Base-by-base conservation (phyloP, 495 filamentous ascomycete species). In the Rusavskia elegans region DNA sequence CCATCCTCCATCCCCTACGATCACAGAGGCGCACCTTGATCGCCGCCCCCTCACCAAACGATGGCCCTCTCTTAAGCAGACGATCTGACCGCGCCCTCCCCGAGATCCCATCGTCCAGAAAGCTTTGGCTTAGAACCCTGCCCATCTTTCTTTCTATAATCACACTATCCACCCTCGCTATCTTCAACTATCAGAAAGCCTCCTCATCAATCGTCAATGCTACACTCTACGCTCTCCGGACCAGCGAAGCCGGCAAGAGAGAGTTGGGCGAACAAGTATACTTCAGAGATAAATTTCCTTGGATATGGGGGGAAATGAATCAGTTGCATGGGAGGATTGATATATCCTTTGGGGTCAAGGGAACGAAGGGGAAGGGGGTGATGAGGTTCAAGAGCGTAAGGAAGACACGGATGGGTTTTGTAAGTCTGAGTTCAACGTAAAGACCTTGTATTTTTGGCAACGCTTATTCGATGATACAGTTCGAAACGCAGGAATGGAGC, bases 161-260 rank as follows among this genome's bases (percentile, higher is more conserved):
- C 49, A 76, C 76, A 32, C 71, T 71, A 19, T 81, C 79, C 48
- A 79, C 82, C 54, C 69, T 92, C 37, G 85, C 80, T 41, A 92
- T 95, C 64, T 97, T 98, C 82, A 98, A 98, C 72, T 97, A 98
- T 75, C 90, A 98, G 61, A 95, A 95, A 63, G 76, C 79, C 2
- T 86, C 84, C 2, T 84, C 79, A 17, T 83, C 83, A 50, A 80
- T 96, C 13, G 87, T 95, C 4, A 79, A 75, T 53, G 85, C 83
- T 42, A 90, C 86, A 6, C 75, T 98, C 2, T 98, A 96, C 71
- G 83, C 90, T 1, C 76, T 98, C 41, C 85, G 92, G 50, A 93
- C 84, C 13, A 85, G 83, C 45, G 68, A 75, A 7, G 66, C 71
- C 50, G 92, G 88, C 36, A 79, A 87, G 49, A 80, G 80, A 53